phyloP scores from a whole-genome alignment of 1,284 basidiomycete species.

The Microbotryum silenes-acaulis region DNA sequence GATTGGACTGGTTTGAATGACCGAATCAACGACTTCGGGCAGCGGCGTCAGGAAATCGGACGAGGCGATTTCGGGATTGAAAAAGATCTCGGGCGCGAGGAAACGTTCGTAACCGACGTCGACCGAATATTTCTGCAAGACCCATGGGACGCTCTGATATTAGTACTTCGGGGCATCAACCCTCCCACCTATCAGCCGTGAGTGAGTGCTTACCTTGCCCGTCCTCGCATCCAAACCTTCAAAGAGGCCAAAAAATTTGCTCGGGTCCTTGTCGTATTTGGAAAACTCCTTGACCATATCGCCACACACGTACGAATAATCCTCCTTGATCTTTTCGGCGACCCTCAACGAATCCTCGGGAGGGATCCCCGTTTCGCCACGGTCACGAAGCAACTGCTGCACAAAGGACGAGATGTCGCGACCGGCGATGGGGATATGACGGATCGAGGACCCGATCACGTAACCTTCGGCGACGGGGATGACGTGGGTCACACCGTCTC shows the following conservation, averaged over 20 bases:
- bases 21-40: conserved; percentile 91
- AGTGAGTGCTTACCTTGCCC: conserved; percentile 53
- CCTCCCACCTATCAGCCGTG: too few relatives aligned
- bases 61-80: conserved; percentile 97
- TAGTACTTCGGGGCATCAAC: too few relatives aligned
- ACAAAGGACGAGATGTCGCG: conserved; percentile 97
- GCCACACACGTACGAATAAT: conserved; percentile 97
- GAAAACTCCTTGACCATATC: conserved; percentile 99
- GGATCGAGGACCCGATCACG: conserved; percentile 98
- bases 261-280: conserved; percentile 93
- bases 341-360: conserved; percentile 93
- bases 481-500: conserved; percentile 97
- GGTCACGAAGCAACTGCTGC: conserved; percentile 89
- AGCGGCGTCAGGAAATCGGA: conserved; percentile 97
- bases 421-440: conserved; percentile 97
- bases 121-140: conserved; percentile 66
- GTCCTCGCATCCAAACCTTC: conserved; percentile 91
- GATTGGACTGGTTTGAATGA: conserved; percentile 93
- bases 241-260: conserved; percentile 91
- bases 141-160: too few relatives aligned
- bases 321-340: conserved; percentile 94
- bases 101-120: conserved; percentile 99
- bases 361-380: conserved; percentile 80
- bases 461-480: conserved; percentile 95
- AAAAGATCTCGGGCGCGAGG: conserved; percentile 98